A percentile compares a stretch with the other conserved stretches of the same genome.
Conservation (phyloP, 2,329 filamentous ascomycete species). For the Pseudovirgaria hyperparasitica region DNA sequence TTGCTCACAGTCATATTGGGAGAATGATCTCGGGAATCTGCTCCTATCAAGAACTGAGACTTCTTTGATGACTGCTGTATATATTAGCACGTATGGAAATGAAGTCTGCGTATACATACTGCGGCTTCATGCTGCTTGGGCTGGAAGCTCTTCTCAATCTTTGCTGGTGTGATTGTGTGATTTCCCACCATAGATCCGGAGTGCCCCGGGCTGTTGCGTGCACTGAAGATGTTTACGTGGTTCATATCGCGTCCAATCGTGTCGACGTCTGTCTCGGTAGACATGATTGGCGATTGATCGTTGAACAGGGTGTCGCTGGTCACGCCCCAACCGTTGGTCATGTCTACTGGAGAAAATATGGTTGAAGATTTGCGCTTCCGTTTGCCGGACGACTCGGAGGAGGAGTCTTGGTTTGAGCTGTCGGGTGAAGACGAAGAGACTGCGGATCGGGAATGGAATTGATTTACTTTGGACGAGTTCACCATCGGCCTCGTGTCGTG, state of each 20-base stretch:
- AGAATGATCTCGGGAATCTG: slow-evolving; percentile 1
- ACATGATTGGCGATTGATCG: slow-evolving; percentile 2
- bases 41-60: slow-evolving; percentile 1
- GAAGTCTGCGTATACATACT: background rate
- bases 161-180: slow-evolving; percentile 1
- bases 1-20: background rate
- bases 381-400: slow-evolving; percentile 26
- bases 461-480: no score
- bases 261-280: slow-evolving; percentile 2
- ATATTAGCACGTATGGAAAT: slow-evolving; percentile 1
- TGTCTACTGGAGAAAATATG: slow-evolving; percentile 19
- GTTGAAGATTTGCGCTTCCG: slow-evolving; percentile 28
- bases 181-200: slow-evolving; percentile 2
- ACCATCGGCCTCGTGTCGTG: no score
- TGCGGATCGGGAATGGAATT: no score
- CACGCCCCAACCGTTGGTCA: slow-evolving; percentile 4
- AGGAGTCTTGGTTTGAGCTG: slow-evolving; percentile 29
- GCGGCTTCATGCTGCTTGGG: background rate
- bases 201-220: slow-evolving; percentile 1
- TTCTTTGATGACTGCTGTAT: background rate
- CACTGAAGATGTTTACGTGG: slow-evolving; percentile 1
- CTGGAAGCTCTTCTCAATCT: slow-evolving; percentile 1
- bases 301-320: slow-evolving; percentile 3
- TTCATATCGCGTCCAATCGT: slow-evolving; percentile 1
- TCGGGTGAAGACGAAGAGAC: slow-evolving; percentile 20